Base-by-base conservation (phyloP, 768 basidiomycete species). In the Panellus pusillus region DNA sequence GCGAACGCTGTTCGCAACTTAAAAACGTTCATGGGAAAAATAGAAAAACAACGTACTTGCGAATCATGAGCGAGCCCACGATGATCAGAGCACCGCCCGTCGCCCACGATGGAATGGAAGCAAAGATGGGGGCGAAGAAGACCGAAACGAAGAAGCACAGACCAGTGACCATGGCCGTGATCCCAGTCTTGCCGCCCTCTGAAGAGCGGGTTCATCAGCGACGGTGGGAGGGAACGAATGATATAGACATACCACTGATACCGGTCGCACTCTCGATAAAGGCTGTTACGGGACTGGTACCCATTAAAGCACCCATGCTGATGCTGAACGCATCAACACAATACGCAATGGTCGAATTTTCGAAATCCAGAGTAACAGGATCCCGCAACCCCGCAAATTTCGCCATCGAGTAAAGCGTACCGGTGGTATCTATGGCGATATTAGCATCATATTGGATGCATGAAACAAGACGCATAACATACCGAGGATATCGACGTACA, bases 81-180 rank as follows among this genome's bases (percentile, higher is more conserved):
- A 94, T 86, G 39, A 90, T 81, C 32, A 94, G 74, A 1, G 91
- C 90, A 51, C 91, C 87, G 13, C 91, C 91, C 1, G 91, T 94
- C 4, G 91, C 91, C 89, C 90, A 93, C 0, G 85, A 62, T 0
- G 91, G 91, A 47, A 94, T 91, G 11, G 87, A 90, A 9, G 90
- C 89, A 60, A 94, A 92, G 62, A 94, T 86, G 6, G 91, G 91
- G 15, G 91, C 81, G 64, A 94, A 94, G 78, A 94, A 94, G 50
- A 94, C 76, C 3, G 82, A 89, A 42, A 94, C 70, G 66, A 93
- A 87, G 79, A 94, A 93, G 60, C 82, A 80, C 40, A 91, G 63
- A 7, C 87, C 87, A 3, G 81, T 83, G 13, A 79, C 76, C 50
- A 93, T 78, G 4, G 87, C 91, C 0, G 91, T 87, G 46, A 94